Conservation (phyloP, 768 basidiomycete genomes). For the Russula compacta region DNA sequence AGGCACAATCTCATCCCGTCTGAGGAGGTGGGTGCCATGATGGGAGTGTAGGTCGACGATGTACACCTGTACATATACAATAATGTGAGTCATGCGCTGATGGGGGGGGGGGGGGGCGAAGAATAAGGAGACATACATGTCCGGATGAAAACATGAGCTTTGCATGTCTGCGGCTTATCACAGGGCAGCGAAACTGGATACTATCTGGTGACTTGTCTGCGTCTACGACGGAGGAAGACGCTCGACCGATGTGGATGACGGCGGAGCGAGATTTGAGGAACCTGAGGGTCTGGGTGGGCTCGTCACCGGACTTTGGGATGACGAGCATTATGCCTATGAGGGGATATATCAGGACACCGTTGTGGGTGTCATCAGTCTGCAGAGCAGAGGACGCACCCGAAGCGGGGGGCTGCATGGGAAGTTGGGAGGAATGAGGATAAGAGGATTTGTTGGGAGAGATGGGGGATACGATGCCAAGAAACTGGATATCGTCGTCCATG, state of each 20-base stretch:
- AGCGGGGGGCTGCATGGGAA: slow-evolving; percentile 8
- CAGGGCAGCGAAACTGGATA: slow-evolving; percentile 66
- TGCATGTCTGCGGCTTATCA: slow-evolving; percentile 72
- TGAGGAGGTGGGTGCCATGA: slow-evolving; percentile 65
- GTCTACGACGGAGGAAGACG: slow-evolving; percentile 40
- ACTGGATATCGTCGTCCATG: slow-evolving; percentile 20
- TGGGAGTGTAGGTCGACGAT: slow-evolving; percentile 65
- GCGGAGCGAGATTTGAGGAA: slow-evolving; percentile 44
- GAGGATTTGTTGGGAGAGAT: background rate
- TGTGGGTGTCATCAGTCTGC: background rate
- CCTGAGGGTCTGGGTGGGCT: slow-evolving; percentile 37
- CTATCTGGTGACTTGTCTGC: slow-evolving; percentile 35
- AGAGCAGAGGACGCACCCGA: slow-evolving; percentile 9
- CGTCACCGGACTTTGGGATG: slow-evolving; percentile 43
- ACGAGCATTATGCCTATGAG: slow-evolving; percentile 50
- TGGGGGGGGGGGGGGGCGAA: background rate
- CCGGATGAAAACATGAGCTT: slow-evolving; percentile 67
- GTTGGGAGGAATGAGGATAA: background rate
- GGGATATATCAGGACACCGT: background rate
- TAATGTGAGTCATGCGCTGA: slow-evolving; percentile 1
- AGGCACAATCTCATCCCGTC: slow-evolving; percentile 40
- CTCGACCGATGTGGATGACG: slow-evolving; percentile 59
- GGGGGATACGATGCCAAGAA: slow-evolving; percentile 3
- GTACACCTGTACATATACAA: slow-evolving; percentile 41
- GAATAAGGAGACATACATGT: slow-evolving; percentile 38